Evolutionary conservation across 441 rosid species (phyloP).

Genomic region (Pelargonium hybrid): DNA sequence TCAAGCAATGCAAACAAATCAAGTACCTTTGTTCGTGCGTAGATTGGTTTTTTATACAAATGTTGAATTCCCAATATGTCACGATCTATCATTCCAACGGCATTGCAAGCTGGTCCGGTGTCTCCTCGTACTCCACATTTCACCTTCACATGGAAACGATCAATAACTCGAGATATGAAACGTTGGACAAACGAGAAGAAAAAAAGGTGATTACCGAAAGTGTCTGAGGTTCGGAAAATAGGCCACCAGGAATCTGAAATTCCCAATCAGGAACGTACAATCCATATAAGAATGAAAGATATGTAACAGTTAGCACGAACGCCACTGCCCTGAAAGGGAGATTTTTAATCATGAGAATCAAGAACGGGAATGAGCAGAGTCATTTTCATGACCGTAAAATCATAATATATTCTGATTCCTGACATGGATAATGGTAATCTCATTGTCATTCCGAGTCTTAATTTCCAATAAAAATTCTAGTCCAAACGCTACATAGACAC

Average conservation of each 20-base stretch:
- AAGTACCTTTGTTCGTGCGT: slow-evolving; percentile 48
- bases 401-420: too few relatives aligned
- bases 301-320: slow-evolving; percentile 32
- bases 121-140: slow-evolving; percentile 64
- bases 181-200: neutral
- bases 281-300: slow-evolving; percentile 50
- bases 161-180: neutral
- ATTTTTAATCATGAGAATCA: neutral
- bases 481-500: too few relatives aligned
- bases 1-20: neutral
- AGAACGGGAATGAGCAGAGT: too few relatives aligned
- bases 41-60: slow-evolving; percentile 54
- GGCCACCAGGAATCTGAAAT: slow-evolving; percentile 39
- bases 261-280: slow-evolving; percentile 70
- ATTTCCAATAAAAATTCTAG: too few relatives aligned
- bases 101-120: slow-evolving; percentile 79
- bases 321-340: slow-evolving; percentile 41
- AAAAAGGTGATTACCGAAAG: slow-evolving; percentile 32
- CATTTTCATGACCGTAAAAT: too few relatives aligned
- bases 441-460: too few relatives aligned
- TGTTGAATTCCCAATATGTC: slow-evolving; percentile 47
- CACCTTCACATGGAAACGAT: slow-evolving; percentile 36
- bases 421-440: too few relatives aligned
- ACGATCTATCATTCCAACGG: slow-evolving; percentile 70
- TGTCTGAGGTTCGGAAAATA: slow-evolving; percentile 33